These are phyloP conservation scores for Quercus dentata DNA, from an alignment of 306 rosid genomes.

Conservation along the genomic window DNA sequence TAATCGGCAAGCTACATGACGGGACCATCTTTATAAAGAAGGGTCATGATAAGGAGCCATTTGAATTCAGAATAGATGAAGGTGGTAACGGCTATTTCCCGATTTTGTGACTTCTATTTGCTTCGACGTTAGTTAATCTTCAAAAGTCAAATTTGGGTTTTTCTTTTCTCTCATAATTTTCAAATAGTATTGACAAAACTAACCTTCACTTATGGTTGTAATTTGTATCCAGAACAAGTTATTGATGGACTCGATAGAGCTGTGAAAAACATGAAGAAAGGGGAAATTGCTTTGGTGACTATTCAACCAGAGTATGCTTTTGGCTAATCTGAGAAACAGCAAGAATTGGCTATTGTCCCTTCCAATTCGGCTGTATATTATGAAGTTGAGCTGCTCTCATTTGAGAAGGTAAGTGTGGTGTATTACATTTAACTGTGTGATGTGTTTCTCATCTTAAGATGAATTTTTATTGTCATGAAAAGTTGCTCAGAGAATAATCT, in stretches of 20 bases:
- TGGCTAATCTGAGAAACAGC: conserved; percentile 57
- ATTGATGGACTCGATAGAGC: conserved; percentile 88
- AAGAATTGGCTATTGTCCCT: conserved; percentile 78
- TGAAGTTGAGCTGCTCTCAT: conserved; percentile 82
- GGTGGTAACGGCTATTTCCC: conserved; percentile 30
- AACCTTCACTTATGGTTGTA: background rate
- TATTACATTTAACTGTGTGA: too few relatives aligned
- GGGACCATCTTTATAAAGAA: conserved; percentile 64
- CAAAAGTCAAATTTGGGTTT: too few relatives aligned
- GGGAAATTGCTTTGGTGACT: conserved; percentile 71
- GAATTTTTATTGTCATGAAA: background rate
- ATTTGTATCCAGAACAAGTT: conserved; percentile 65
- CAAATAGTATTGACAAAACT: background rate
- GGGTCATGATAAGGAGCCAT: conserved; percentile 56
- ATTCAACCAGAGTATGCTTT: conserved; percentile 86
- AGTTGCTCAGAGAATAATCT: background rate
- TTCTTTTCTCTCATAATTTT: too few relatives aligned
- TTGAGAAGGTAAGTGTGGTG: conserved; percentile 56
- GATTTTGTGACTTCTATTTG: too few relatives aligned
- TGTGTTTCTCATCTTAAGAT: too few relatives aligned
- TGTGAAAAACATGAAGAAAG: conserved; percentile 83
- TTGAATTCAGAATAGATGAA: conserved; percentile 81
- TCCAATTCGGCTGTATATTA: conserved; percentile 69
- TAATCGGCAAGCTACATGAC: conserved; percentile 80
- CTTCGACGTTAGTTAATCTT: too few relatives aligned